Conservation (phyloP, 345 rosid species). For the Boechera stricta region DNA sequence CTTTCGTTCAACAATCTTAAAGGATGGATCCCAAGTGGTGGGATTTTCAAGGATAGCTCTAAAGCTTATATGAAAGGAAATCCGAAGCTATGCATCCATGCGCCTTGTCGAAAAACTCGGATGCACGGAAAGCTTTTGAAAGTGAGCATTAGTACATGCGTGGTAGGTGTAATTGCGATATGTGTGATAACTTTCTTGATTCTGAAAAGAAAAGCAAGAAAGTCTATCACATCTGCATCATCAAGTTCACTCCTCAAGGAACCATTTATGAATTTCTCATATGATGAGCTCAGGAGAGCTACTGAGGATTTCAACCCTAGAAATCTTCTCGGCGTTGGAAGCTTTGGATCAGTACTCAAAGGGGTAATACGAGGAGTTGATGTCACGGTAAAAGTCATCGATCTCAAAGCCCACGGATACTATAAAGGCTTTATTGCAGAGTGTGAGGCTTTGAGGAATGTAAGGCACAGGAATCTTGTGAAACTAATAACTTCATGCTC, state of each 20-base stretch:
- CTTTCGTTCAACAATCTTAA: conserved; percentile 57
- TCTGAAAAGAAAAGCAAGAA: conserved; percentile 36
- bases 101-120: conserved; percentile 26
- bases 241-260: conserved; percentile 31
- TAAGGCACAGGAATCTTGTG: conserved; percentile 60
- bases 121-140: conserved; percentile 18
- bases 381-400: conserved; percentile 56
- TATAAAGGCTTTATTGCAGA: conserved; percentile 56
- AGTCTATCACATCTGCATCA: conserved; percentile 15
- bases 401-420: conserved; percentile 45
- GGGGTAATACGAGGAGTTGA: conserved; percentile 30
- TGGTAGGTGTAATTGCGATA: conserved; percentile 18
- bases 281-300: conserved; percentile 53
- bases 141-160: conserved; percentile 28
- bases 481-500: conserved; percentile 63
- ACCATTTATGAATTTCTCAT: conserved; percentile 50
- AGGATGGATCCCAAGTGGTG: conserved; percentile 46
- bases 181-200: conserved; percentile 31
- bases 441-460: conserved; percentile 56
- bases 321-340: conserved; percentile 57
- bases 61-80: conserved; percentile 43
- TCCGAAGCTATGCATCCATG: conserved; percentile 45
- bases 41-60: conserved; percentile 41
- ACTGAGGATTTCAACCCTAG: conserved; percentile 46
- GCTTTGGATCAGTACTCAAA: conserved; percentile 53